A percentile compares a stretch with the other conserved stretches of the same genome.
Evolutionary conservation across 1,139 yeast genomes (phyloP).

Genomic region (Pichiaceae sp.): DNA sequence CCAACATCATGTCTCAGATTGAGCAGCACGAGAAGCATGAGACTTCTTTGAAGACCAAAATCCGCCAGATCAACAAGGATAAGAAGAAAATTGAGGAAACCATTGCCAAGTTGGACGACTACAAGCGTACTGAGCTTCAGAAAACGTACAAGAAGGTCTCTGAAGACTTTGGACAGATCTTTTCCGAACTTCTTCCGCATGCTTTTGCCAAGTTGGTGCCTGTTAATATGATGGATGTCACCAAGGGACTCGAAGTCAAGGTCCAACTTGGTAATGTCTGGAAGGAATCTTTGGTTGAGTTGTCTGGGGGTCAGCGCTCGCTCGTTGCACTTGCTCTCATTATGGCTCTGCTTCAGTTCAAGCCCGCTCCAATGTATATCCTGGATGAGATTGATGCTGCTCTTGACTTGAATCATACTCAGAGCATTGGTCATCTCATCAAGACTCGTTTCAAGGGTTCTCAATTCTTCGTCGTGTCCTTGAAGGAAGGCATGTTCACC

Average conservation of each 20-base stretch:
- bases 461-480: slow-evolving; percentile 91
- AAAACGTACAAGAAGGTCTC: slow-evolving; percentile 84
- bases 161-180: slow-evolving; percentile 85
- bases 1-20: slow-evolving; percentile 88
- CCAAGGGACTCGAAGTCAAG: slow-evolving; percentile 85
- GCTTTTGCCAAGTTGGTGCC: slow-evolving; percentile 88
- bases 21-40: slow-evolving; percentile 92
- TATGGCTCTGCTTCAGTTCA: slow-evolving; percentile 83
- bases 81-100: slow-evolving; percentile 86
- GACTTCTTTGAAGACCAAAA: slow-evolving; percentile 66
- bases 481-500: slow-evolving; percentile 97
- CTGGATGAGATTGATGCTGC: slow-evolving; percentile 98
- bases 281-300: slow-evolving; percentile 92
- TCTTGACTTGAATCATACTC: slow-evolving; percentile 91
- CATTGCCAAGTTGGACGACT: slow-evolving; percentile 74
- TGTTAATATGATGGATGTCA: slow-evolving; percentile 68
- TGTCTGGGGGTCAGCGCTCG: slow-evolving; percentile 96
- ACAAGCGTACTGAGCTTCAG: slow-evolving; percentile 75
- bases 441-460: slow-evolving; percentile 92
- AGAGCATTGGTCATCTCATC: slow-evolving; percentile 92
- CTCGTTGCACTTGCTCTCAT: slow-evolving; percentile 85
- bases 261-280: slow-evolving; percentile 88
- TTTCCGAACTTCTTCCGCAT: slow-evolving; percentile 81
- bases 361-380: slow-evolving; percentile 98
- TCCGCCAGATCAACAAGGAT: slow-evolving; percentile 83